Base-by-base conservation (phyloP, 208 protist species). In the Angomonas deanei region DNA sequence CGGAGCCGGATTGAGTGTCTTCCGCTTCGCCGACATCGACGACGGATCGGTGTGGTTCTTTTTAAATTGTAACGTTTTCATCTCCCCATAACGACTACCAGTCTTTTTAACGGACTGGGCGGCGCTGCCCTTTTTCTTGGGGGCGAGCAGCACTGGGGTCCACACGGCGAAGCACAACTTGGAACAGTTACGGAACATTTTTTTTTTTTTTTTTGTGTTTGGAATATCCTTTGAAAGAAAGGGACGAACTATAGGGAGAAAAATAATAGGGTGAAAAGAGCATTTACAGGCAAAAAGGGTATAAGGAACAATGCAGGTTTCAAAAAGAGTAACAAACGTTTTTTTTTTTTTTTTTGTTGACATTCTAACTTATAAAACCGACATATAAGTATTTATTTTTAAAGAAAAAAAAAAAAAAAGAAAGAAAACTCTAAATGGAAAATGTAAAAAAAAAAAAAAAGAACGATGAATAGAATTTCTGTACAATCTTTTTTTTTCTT, bases 371-470 rank as follows among this genome's bases (percentile, higher is more conserved):
- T n/a, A n/a, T n/a, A n/a, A n/a, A n/a, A 57, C 6, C 21, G 24
- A 57, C 5, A 57, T 11, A 56, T 33, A 33, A 31, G 28, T 56
- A 28, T 26, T 17, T 56, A 33, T 32, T n/a, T 19, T 59, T 33
- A 34, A 39, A 30, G 26, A 19, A 48, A 70, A 58, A 32, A 17
- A 32, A 65, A 21, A 54, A 46, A 38, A 71, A 53, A 59, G n/a
- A 36, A 65, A 13, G 24, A 32, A n/a, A 15, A 27, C 2, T 34
- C n/a, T n/a, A n/a, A n/a, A n/a, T n/a, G n/a, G n/a, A n/a, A n/a
- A n/a, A n/a, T n/a, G n/a, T 56, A 53, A 32, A 75, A 66, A 59
- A 64, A 70, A 21, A 58, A 23, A 57, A 55, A 70, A 8, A 15
- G 15, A 42, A 42, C 34, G 34, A 42, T 8, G 8, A 42, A 15